Conservation (phyloP, 2,329 filamentous ascomycete species). For the Aspergillus glaucus region DNA sequence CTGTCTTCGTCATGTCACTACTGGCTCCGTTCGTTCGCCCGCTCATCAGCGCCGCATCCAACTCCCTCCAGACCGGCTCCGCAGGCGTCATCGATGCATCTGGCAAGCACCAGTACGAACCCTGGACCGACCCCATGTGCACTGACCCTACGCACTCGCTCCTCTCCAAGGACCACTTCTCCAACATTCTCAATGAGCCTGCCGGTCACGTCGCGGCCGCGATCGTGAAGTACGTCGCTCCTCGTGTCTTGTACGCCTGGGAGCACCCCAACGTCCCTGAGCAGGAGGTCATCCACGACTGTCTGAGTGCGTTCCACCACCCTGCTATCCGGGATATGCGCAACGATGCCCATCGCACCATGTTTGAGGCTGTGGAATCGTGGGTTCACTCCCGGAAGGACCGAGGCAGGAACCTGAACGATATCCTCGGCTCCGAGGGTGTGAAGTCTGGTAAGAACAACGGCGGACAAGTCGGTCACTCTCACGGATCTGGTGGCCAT, state of each 20-base stretch:
- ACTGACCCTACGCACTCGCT: constrained; percentile 77
- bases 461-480: constrained; percentile 23
- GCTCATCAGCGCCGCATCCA: constrained; percentile 80
- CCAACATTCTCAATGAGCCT: constrained; percentile 69
- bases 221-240: constrained; percentile 79
- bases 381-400: constrained; percentile 70
- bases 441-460: constrained; percentile 74
- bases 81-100: constrained; percentile 62
- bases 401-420: constrained; percentile 61
- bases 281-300: constrained; percentile 75
- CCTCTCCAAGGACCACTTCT: constrained; percentile 79
- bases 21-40: constrained; percentile 88
- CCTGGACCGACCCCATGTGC: constrained; percentile 69
- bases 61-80: constrained; percentile 78
- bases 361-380: constrained; percentile 78
- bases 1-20: constrained; percentile 83
- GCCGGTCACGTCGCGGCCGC: constrained; percentile 67
- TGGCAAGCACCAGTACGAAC: constrained; percentile 68
- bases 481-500: constrained; percentile 27
- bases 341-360: constrained; percentile 74
- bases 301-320: constrained; percentile 82
- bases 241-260: constrained; percentile 86
- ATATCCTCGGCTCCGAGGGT: constrained; percentile 72
- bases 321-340: constrained; percentile 71
- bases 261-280: constrained; percentile 78